A percentile compares a stretch with the other conserved stretches of the same genome.
These are phyloP conservation scores for Paxillus ammoniavirescens DNA, from an alignment of 768 basidiomycete species.

Conservation along the genomic window DNA sequence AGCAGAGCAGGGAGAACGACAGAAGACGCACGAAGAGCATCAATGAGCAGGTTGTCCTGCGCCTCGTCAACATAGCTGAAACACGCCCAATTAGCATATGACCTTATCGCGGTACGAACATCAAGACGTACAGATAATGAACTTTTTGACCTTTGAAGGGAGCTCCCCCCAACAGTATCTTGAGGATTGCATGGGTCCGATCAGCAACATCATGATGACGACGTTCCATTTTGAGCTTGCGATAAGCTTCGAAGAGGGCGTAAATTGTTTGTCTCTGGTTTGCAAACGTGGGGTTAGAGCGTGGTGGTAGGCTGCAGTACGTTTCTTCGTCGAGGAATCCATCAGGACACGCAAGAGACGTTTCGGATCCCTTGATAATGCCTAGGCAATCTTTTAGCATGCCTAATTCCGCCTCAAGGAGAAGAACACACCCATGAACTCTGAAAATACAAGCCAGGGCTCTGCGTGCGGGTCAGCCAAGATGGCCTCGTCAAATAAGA, in stretches of 20 bases:
- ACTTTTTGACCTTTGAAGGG: constrained; percentile 41
- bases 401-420: not conserved
- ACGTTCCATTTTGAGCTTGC: constrained; percentile 39
- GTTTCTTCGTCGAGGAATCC: constrained; percentile 41
- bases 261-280: constrained; percentile 48
- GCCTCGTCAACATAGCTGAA: constrained; percentile 67
- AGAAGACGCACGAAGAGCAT: constrained; percentile 48
- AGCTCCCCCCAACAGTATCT: constrained; percentile 26
- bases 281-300: constrained; percentile 55
- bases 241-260: constrained; percentile 52
- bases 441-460: constrained; percentile 59
- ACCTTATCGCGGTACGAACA: not conserved
- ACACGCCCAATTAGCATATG: not conserved
- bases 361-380: constrained; percentile 69
- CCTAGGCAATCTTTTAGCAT: constrained; percentile 29
- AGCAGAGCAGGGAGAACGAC: not conserved
- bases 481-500: not conserved
- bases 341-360: constrained; percentile 33
- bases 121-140: constrained; percentile 50
- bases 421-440: constrained; percentile 56
- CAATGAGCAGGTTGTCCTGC: constrained; percentile 70
- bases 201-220: constrained; percentile 59
- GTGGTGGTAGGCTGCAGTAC: constrained; percentile 49
- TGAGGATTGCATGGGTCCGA: constrained; percentile 55
- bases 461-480: constrained; percentile 36